Conservation (phyloP, 805 yeast species). For the Barnettozyma vustinii region DNA sequence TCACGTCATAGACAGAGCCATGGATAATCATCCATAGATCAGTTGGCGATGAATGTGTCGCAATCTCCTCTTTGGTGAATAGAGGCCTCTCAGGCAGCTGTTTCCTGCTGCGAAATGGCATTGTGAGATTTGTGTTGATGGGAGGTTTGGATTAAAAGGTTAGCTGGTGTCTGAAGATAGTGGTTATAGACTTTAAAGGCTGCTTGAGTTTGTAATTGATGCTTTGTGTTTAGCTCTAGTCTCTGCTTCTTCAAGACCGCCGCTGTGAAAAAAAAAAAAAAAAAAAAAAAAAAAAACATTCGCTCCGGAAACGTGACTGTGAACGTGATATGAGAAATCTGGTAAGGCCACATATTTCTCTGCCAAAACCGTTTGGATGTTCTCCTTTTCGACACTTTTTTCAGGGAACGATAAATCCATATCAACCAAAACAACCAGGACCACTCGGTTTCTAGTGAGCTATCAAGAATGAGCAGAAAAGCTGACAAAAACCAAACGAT, state of each 20-base stretch:
- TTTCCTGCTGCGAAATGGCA: constrained; percentile 2
- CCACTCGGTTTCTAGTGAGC: background rate
- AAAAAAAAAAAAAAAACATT: too few relatives aligned
- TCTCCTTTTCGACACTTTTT: background rate
- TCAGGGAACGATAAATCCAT: background rate
- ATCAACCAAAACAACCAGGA: background rate
- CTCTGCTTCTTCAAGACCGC: too few relatives aligned
- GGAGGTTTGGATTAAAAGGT: background rate
- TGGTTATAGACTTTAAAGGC: background rate
- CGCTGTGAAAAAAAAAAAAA: too few relatives aligned
- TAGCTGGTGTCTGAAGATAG: background rate
- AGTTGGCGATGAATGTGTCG: constrained; percentile 13
- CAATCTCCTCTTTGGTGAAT: constrained; percentile 15
- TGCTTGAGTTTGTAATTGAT: background rate
- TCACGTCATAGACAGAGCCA: constrained; percentile 72
- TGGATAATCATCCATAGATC: constrained; percentile 83
- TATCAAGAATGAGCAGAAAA: constrained; percentile 12
- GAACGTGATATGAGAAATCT: background rate
- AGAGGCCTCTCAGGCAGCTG: background rate
- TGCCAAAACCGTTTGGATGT: background rate
- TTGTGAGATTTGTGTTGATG: background rate
- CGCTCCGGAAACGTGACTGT: too few relatives aligned
- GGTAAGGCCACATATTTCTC: background rate
- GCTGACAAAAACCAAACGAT: constrained; percentile 36
- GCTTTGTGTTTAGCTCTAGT: background rate